These are phyloP conservation scores for Plasmodium coatneyi DNA, from an alignment of 169 alveolate species.

Conservation along the genomic window DNA sequence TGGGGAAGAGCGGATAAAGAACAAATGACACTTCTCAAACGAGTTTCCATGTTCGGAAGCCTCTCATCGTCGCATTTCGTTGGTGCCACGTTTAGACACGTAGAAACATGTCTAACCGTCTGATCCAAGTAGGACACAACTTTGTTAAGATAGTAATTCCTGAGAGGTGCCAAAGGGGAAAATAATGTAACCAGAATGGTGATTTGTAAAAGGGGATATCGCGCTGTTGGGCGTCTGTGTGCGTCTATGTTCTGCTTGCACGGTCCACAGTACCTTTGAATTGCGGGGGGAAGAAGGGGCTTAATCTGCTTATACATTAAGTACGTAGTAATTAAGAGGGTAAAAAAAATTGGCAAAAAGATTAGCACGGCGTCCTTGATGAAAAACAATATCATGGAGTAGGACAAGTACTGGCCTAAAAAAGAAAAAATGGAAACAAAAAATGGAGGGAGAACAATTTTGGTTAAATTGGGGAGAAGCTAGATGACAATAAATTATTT, in stretches of 20 bases:
- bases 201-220: neutral
- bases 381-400: constrained; percentile 60
- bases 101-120: constrained; percentile 9
- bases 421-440: neutral
- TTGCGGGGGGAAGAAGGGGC: neutral
- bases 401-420: constrained; percentile 67
- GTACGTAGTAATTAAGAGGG: constrained; percentile 49
- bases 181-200: neutral
- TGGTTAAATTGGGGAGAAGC: neutral
- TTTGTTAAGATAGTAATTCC: constrained; percentile 66
- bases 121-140: constrained; percentile 32
- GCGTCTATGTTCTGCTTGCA: neutral
- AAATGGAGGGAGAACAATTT: neutral
- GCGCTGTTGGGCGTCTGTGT: neutral
- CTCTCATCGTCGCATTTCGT: neutral
- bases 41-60: neutral
- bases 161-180: neutral
- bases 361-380: constrained; percentile 62
- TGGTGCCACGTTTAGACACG: neutral
- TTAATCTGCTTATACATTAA: constrained; percentile 54
- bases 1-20: neutral
- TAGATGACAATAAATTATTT: neutral
- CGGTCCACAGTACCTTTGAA: constrained; percentile 22
- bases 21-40: neutral
- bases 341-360: constrained; percentile 62